Base-by-base conservation (phyloP, 2,329 filamentous ascomycete genomes). In the Lasiodiplodia citricola region DNA sequence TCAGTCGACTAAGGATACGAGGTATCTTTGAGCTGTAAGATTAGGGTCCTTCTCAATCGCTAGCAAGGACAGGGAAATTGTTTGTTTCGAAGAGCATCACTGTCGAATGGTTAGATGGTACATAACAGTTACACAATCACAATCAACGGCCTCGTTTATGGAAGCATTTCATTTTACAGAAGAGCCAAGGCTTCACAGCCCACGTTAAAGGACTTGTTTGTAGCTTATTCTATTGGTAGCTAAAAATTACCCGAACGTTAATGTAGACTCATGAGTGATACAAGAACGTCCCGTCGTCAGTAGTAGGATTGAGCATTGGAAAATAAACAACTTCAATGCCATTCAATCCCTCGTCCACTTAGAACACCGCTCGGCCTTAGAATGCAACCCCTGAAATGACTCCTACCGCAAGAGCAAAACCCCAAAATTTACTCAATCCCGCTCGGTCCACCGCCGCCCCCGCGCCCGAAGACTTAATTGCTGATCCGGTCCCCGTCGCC, bases 11-110 rank as follows among this genome's bases (percentile, higher is more conserved):
- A 47, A 47, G 44, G 21, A n/a, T 4, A 21, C 7, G 13, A 8
- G 21, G 56, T 37, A n/a, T 47, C 18, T 56, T 37, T 38, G 55
- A n/a, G 35, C 25, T 64, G 60, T 64, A 64, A 18, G 21, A 52
- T 47, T 64, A 63, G 28, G 58, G 37, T 11, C 41, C 25, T 38
- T 41, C n/a, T 50, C 38, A 47, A 51, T 25, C 28, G 28, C 18
- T 64, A 52, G 47, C 38, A 64, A 8, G 60, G 44, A 44, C n/a
- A 25, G 47, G 47, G 44, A 64, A 64, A 64, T 64, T 64, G 60
- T 28, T 38, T 16, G 18, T 8, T 64, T 38, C 16, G 16, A 14
- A 13, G 60, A 28, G 14, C n/a, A 51, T 21, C 44, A 31, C 58
- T 62, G 38, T 31, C 38, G 41, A 38, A 35, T 3, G 28, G 25